Percentiles rank a stretch among this genome's conserved stretches.
Evolutionary conservation across 2,329 filamentous ascomycete species (phyloP).

Genomic region (Fusarium tanahbumbuense): DNA sequence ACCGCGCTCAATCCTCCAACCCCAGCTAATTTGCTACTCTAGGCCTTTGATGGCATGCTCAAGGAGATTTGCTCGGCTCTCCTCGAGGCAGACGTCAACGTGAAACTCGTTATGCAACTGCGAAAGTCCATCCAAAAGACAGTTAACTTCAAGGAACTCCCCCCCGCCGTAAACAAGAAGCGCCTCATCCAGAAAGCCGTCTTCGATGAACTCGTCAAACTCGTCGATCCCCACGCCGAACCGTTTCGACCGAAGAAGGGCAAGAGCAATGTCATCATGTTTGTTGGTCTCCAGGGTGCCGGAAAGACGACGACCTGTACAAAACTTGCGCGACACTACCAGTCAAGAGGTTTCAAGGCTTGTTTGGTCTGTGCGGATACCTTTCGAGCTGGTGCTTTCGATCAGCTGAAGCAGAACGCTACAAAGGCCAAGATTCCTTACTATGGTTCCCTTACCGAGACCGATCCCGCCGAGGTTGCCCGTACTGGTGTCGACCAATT

Average conservation of each 20-base stretch:
- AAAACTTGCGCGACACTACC: constrained; percentile 94
- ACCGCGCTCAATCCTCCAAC: constrained; percentile 14
- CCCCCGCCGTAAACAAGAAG: constrained; percentile 96
- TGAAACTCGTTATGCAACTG: constrained; percentile 88
- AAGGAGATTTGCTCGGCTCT: constrained; percentile 98
- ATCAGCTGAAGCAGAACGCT: constrained; percentile 98
- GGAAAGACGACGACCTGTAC: constrained; percentile 99
- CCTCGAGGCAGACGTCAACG: constrained; percentile 96
- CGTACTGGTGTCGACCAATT: constrained; percentile 98
- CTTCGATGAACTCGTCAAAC: not conserved
- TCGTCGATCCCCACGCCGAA: constrained; percentile 95
- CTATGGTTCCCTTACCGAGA: constrained; percentile 96
- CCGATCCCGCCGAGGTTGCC: constrained; percentile 92
- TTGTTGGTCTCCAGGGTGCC: constrained; percentile 96
- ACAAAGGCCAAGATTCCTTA: constrained; percentile 99
- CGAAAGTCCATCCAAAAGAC: constrained; percentile 91
- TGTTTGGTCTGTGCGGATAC: constrained; percentile 98
- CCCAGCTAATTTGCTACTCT: constrained; percentile 21
- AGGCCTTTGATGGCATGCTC: constrained; percentile 98
- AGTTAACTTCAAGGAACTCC: constrained; percentile 95
- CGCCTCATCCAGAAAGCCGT: constrained; percentile 91
- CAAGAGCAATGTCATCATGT: constrained; percentile 98
- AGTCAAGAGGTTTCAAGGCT: constrained; percentile 90
- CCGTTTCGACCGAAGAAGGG: constrained; percentile 98
- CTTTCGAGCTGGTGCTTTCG: constrained; percentile 97